Evolutionary conservation across 2,329 filamentous ascomycete species (phyloP), one percentile per base, ranked within the genome.

Genomic region (Periconia digitata): DNA sequence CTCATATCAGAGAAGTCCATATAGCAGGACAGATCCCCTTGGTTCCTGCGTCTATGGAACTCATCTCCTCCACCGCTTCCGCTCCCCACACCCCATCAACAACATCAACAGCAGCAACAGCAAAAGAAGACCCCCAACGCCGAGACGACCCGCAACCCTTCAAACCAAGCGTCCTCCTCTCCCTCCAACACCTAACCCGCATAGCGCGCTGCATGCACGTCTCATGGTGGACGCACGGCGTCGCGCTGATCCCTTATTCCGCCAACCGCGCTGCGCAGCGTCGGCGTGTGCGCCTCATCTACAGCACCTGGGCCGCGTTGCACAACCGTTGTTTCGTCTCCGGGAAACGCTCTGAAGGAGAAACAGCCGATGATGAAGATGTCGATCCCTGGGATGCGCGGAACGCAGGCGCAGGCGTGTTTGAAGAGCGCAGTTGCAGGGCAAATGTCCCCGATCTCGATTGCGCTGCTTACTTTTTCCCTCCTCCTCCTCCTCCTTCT

Each of bases 21-120:
- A 79, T 96, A 29, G 92, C 94, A 0, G 94, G 94, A 0, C 94
- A 97, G 71, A 96, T 99, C 42, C 90, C 92, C 1, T 80, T 99
- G 3, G 73, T 92, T 5, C 92, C 94, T 0, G 81, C 85, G 3
- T 86, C 82, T 3, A 97, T 97, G 92, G 62, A 72, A 2, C 69
- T 89, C 2, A 60, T 78, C 42, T 54, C 34, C 32, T 6, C 35
- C 35, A 21, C 16, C 35, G 12, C 35, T 10, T 3, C 27, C 27
- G 8, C 27, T 15, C n/a, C 10, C 10, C 27, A n/a, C n/a, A n/a
- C 27, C 24, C 24, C 24, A 27, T 12, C 6, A 27, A 32, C 27
- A 32, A 10, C 24, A 27, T 12, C 24, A 27, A 7, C 24, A n/a
- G n/a, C n/a, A n/a, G n/a, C n/a, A n/a, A n/a, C n/a, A n/a, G n/a